phyloP scores from a whole-genome alignment of 2,329 filamentous ascomycete species.

The Lachnellula cervina region DNA sequence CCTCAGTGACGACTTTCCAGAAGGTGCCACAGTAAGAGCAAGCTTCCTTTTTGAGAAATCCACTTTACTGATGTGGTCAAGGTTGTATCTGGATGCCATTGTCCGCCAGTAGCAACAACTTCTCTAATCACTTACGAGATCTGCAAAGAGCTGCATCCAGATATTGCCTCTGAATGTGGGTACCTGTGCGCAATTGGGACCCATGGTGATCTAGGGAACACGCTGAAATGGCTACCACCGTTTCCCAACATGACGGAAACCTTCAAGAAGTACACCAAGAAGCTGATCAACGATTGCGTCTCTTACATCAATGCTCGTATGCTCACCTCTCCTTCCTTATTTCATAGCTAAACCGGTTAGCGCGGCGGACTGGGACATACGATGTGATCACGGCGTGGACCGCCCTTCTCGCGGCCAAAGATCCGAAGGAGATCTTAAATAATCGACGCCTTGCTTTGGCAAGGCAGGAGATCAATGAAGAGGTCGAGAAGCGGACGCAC shows the following conservation, averaged over 20 bases:
- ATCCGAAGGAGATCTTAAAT: constrained; percentile 47
- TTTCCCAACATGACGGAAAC: constrained; percentile 61
- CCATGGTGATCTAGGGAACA: constrained; percentile 61
- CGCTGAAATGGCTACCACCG: constrained; percentile 59
- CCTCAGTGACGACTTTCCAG: constrained; percentile 51
- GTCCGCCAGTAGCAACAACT: constrained; percentile 60
- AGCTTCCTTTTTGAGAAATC: not conserved
- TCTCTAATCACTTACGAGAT: constrained; percentile 61
- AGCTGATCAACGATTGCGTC: constrained; percentile 57
- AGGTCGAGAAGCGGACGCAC: constrained; percentile 57
- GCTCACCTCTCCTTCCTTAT: not conserved
- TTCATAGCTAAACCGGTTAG: constrained; percentile 7
- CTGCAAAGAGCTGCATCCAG: constrained; percentile 50
- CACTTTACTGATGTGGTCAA: constrained; percentile 30
- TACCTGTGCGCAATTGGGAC: constrained; percentile 63
- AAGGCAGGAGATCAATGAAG: constrained; percentile 52
- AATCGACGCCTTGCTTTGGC: constrained; percentile 49
- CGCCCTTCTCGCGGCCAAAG: constrained; percentile 46
- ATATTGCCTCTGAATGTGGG: constrained; percentile 45
- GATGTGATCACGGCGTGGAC: constrained; percentile 58
- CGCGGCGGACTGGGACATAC: constrained; percentile 56
- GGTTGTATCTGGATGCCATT: constrained; percentile 59
- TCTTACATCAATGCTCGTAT: constrained; percentile 57
- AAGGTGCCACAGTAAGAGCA: constrained; percentile 27
- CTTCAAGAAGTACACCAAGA: constrained; percentile 58